Percentiles rank a stretch among this genome's conserved stretches.
Evolutionary conservation across 1,284 basidiomycete genomes (phyloP).

Genomic region (Boletellus deceptivus): DNA sequence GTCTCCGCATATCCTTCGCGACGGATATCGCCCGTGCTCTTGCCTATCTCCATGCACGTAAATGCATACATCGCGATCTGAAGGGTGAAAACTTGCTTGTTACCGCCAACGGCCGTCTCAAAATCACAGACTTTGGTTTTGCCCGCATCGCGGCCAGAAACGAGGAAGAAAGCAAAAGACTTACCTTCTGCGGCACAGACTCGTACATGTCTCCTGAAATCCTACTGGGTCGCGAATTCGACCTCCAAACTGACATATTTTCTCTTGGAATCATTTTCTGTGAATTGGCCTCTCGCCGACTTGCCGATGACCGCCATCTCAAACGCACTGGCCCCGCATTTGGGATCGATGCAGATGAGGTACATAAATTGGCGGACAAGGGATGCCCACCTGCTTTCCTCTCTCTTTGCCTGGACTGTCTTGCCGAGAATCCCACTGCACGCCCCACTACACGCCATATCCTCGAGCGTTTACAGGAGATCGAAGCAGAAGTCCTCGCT

Average conservation of each 20-base stretch:
- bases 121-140: conserved; percentile 96
- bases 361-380: conserved; percentile 63
- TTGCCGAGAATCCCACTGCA: conserved; percentile 60
- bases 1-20: conserved; percentile 88
- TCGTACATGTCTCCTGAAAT: conserved; percentile 96
- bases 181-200: conserved; percentile 97
- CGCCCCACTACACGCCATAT: conserved; percentile 81
- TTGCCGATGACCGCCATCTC: conserved; percentile 83
- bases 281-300: conserved; percentile 83
- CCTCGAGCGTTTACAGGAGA: conserved; percentile 68
- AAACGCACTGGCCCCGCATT: conserved; percentile 78
- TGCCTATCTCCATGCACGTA: conserved; percentile 95
- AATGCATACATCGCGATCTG: conserved; percentile 84
- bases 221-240: conserved; percentile 86
- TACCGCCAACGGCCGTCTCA: conserved; percentile 89
- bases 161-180: conserved; percentile 84
- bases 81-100: conserved; percentile 98
- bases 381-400: conserved; percentile 83
- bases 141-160: conserved; percentile 91
- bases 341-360: conserved; percentile 75
- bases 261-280: conserved; percentile 94
- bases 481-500: conserved; percentile 80
- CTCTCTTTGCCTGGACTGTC: conserved; percentile 77
- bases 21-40: conserved; percentile 92
- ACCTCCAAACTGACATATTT: conserved; percentile 92